Base-by-base conservation (phyloP, 495 filamentous ascomycete species). In the Durotheca rogersii region DNA sequence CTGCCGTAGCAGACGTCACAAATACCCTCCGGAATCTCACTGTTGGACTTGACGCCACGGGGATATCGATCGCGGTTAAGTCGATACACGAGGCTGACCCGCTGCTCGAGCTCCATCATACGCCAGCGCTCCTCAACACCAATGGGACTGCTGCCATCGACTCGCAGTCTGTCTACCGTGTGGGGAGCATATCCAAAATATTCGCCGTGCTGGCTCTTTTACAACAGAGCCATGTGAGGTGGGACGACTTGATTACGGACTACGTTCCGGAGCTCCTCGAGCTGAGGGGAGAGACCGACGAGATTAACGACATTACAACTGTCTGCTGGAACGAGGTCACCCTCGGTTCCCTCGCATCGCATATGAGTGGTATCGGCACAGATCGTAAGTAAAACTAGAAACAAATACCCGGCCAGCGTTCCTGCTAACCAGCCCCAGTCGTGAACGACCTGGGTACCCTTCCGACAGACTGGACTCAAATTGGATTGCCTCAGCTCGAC, bases 161-260 rank as follows among this genome's bases (percentile, higher is more conserved):
- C 51, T 67, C 57, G 5, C 56, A 79, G 38, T 75, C 68, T 3
- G 68, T 82, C 14, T 81, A 78, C 52, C 68, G 73, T 7, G 53
- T 80, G 6, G 78, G 72, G 6, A 81, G 76, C 42, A 59, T 79
- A 21, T 74, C 75, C 0, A 82, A 82, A 46, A 61, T 81, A 14
- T 68, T 79, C 39, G 71, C 77, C 0, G 69, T 71, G 0, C 68
- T 76, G 14, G 67, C 69, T 1, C 46, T 73, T 0, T 56, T 81
- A 29, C 45, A 75, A 9, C 56, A 70, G 23, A 53, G 55, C 4
- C 47, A 55, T 0, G 60, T 70, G 3, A 68, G 71, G 17, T 60
- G 73, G 57, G 71, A 81, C 6, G 71, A 72, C 21, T 65, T 71
- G 0, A 57, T 81, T 30, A 73, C 71, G 1, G 61, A 79, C 12